Percentiles rank a stretch among this genome's conserved stretches.
phyloP scores from a whole-genome alignment of 345 rosid genomes.

The Gossypium bickii region DNA sequence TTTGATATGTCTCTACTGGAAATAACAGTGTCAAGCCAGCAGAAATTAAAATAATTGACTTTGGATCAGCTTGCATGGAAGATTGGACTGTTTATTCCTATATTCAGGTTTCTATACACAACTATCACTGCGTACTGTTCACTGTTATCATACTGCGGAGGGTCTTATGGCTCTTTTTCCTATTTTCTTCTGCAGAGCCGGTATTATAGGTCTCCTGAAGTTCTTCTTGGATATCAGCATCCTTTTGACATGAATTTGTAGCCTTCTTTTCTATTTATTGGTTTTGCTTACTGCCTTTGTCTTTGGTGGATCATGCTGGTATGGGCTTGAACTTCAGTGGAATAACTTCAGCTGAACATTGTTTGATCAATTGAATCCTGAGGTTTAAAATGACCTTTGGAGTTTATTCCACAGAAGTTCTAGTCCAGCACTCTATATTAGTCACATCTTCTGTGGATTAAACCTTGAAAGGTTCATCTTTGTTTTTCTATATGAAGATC shows the following conservation, averaged over 20 bases:
- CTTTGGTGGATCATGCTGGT: neutral
- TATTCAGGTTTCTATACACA: slow-evolving; percentile 65
- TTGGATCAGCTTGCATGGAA: slow-evolving; percentile 99
- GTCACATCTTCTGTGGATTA: too few species aligned
- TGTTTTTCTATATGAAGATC: neutral
- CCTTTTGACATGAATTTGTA: slow-evolving; percentile 36
- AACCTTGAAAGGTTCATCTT: neutral
- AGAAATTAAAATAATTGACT: slow-evolving; percentile 94
- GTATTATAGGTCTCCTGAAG: slow-evolving; percentile 98
- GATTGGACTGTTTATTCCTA: slow-evolving; percentile 96
- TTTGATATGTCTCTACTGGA: slow-evolving; percentile 20
- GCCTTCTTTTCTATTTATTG: slow-evolving; percentile 2
- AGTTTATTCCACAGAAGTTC: too few species aligned
- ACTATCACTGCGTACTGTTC: slow-evolving; percentile 6
- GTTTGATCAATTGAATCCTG: neutral
- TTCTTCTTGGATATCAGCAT: slow-evolving; percentile 98
- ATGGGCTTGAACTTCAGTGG: neutral
- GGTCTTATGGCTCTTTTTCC: slow-evolving; percentile 15
- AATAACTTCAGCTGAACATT: neutral
- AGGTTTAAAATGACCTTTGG: neutral
- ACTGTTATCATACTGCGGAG: slow-evolving; percentile 15
- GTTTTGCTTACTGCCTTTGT: slow-evolving; percentile 1
- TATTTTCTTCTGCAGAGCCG: slow-evolving; percentile 73
- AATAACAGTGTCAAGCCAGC: slow-evolving; percentile 82
- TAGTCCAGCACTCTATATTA: too few species aligned